phyloP scores from a whole-genome alignment of 2,329 filamentous ascomycete genomes.

The Fusarium sublunatum region DNA sequence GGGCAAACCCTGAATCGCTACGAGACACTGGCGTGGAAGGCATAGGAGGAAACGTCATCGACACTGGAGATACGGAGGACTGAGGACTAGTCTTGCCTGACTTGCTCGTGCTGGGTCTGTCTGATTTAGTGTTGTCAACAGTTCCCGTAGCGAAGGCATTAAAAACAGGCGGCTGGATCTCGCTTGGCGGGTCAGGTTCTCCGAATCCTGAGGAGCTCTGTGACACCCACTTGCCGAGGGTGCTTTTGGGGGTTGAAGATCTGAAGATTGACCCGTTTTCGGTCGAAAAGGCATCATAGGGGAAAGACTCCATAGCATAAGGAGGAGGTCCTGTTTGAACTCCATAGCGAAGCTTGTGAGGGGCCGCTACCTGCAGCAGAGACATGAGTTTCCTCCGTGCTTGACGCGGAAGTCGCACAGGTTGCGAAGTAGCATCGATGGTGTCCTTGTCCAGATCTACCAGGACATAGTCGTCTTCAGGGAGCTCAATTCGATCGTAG shows the following conservation, averaged over 20 bases:
- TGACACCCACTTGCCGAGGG: slow-evolving; percentile 85
- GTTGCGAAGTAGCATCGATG: slow-evolving; percentile 84
- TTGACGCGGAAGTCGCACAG: slow-evolving; percentile 84
- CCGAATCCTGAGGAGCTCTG: slow-evolving; percentile 92
- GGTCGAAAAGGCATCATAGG: slow-evolving; percentile 87
- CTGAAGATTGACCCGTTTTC: slow-evolving; percentile 87
- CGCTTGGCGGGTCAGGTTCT: slow-evolving; percentile 66
- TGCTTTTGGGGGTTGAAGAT: slow-evolving; percentile 74
- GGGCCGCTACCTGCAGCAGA: slow-evolving; percentile 87
- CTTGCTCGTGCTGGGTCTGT: slow-evolving; percentile 81
- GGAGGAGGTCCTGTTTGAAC: slow-evolving; percentile 89
- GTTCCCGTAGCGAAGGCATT: slow-evolving; percentile 89
- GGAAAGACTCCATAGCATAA: slow-evolving; percentile 93
- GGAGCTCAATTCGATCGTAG: slow-evolving; percentile 86
- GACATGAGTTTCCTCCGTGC: slow-evolving; percentile 90
- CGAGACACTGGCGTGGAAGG: slow-evolving; percentile 84
- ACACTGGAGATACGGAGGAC: slow-evolving; percentile 79
- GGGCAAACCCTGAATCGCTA: slow-evolving; percentile 89
- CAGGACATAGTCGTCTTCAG: slow-evolving; percentile 94
- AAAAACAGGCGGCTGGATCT: slow-evolving; percentile 76
- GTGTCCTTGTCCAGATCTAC: slow-evolving; percentile 93
- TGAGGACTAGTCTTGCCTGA: slow-evolving; percentile 71
- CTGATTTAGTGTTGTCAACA: slow-evolving; percentile 71
- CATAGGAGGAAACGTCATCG: slow-evolving; percentile 79
- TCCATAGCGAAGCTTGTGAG: slow-evolving; percentile 87